Evolutionary conservation across 805 yeast genomes (phyloP).

Genomic region (Ogataea sp.): DNA sequence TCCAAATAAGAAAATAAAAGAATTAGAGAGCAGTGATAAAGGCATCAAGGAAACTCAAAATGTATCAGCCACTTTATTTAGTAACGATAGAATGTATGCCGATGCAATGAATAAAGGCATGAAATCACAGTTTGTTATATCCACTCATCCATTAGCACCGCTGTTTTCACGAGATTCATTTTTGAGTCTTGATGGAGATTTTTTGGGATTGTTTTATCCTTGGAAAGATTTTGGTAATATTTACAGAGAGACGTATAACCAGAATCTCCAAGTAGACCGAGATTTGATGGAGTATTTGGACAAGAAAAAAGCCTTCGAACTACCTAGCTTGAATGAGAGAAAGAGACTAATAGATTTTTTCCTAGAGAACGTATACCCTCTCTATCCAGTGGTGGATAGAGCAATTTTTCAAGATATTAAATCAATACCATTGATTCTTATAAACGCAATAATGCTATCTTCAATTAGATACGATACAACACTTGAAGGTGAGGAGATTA

Average conservation of each 20-base stretch:
- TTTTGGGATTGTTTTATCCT: conserved; percentile 21
- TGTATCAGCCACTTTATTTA: conserved; percentile 4
- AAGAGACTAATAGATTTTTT: conserved; percentile 12
- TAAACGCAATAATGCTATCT: conserved; percentile 21
- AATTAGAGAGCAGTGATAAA: not conserved
- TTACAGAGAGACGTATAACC: conserved; percentile 7
- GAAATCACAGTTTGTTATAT: conserved; percentile 21
- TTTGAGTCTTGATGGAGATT: conserved; percentile 22
- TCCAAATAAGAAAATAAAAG: not conserved
- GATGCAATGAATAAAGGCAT: conserved; percentile 13
- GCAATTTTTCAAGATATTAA: conserved; percentile 7
- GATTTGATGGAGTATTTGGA: conserved; percentile 16
- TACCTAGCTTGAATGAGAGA: conserved; percentile 16
- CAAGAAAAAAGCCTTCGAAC: conserved; percentile 17
- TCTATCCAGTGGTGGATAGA: conserved; percentile 22
- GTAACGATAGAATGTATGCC: conserved; percentile 19
- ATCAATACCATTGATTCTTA: conserved; percentile 14
- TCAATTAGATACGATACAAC: conserved; percentile 16
- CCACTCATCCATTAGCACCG: conserved; percentile 26
- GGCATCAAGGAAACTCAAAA: no score
- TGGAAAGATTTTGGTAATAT: conserved; percentile 21
- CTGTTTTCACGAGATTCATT: conserved; percentile 23
- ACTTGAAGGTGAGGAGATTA: conserved; percentile 5
- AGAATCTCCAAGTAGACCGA: conserved; percentile 11
- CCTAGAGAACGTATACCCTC: conserved; percentile 19